These are phyloP conservation scores for Huiozyma sinensis DNA, from an alignment of 805 yeast species.

Conservation along the genomic window DNA sequence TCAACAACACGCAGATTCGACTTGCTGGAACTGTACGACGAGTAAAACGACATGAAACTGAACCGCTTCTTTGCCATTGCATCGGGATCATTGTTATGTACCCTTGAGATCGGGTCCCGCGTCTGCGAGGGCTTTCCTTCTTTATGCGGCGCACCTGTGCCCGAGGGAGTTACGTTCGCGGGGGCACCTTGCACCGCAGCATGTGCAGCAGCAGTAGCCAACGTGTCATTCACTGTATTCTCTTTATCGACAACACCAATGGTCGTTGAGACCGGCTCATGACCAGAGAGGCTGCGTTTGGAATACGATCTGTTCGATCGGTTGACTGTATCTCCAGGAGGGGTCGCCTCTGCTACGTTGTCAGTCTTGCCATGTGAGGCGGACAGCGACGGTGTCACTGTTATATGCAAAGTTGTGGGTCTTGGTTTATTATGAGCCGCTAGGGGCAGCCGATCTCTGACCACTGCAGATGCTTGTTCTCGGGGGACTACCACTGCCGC, in stretches of 20 bases:
- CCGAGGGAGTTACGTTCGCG: no score
- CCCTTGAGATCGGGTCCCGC: background rate
- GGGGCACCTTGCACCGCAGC: no score
- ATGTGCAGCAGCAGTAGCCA: no score
- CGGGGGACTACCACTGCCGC: background rate
- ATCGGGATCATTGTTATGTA: background rate
- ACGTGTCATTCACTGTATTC: background rate
- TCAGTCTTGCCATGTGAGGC: background rate
- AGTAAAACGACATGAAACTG: constrained; percentile 10
- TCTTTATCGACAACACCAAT: background rate
- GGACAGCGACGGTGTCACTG: background rate
- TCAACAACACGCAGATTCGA: background rate
- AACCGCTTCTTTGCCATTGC: constrained; percentile 5
- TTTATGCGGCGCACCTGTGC: background rate
- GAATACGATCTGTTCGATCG: constrained; percentile 1
- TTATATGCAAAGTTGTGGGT: constrained; percentile 4
- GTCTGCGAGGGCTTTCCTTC: background rate
- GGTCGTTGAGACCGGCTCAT: constrained; percentile 1
- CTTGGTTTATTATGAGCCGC: constrained; percentile 2
- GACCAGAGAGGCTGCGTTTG: constrained; percentile 1
- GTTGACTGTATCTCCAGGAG: background rate
- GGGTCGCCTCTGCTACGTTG: background rate
- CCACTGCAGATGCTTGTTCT: background rate
- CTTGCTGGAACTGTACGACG: constrained; percentile 3
- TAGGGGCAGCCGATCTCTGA: background rate